Evolutionary conservation across 2,329 filamentous ascomycete species (phyloP).

Genomic region (Hypoxylon sp.): DNA sequence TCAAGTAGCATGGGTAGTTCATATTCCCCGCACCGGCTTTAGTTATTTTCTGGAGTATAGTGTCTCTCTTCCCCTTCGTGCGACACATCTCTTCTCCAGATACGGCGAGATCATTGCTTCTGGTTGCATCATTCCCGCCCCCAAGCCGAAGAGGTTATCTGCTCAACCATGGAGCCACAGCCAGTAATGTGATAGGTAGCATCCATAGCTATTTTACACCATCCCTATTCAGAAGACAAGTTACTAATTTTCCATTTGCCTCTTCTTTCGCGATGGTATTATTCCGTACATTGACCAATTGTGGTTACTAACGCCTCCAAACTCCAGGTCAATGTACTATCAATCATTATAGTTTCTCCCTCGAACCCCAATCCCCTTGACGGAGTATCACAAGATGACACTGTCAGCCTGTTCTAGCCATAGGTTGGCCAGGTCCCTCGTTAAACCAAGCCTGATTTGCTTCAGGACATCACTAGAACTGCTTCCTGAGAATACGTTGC

Average conservation of each 20-base stretch:
- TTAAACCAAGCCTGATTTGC: conserved; percentile 78
- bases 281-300: conserved; percentile 10
- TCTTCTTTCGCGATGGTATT: conserved; percentile 23
- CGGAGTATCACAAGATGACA: conserved; percentile 57
- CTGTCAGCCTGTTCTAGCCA: conserved; percentile 77
- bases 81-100: background rate
- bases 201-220: background rate
- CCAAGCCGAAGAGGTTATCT: background rate
- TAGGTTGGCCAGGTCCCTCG: conserved; percentile 77
- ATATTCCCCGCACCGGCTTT: conserved; percentile 14
- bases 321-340: conserved; percentile 32
- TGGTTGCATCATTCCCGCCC: background rate
- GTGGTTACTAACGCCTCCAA: conserved; percentile 21
- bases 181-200: background rate
- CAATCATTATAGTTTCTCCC: background rate
- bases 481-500: conserved; percentile 67
- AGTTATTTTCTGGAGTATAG: background rate
- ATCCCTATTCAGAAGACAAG: background rate
- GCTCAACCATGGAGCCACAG: background rate
- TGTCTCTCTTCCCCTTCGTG: conserved; percentile 1
- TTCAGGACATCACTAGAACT: conserved; percentile 78
- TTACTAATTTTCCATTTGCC: conserved; percentile 13
- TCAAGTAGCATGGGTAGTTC: background rate
- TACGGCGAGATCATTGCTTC: background rate
- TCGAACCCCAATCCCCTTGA: conserved; percentile 1